Evolutionary conservation across 306 rosid genomes (phyloP).

Genomic region (Styphnolobium japonicum): DNA sequence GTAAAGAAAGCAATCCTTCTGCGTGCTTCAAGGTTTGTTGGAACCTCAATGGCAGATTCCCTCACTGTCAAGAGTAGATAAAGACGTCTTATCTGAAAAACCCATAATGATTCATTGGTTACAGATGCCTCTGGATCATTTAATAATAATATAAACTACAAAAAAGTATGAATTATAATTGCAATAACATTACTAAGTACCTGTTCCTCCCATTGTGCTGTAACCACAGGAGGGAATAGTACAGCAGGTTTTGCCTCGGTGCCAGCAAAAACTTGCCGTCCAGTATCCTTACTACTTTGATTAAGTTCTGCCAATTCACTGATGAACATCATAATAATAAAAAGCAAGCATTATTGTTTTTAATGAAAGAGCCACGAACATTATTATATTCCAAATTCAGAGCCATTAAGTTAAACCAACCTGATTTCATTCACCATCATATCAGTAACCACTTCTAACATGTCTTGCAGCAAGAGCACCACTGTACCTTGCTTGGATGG

Average conservation of each 20-base stretch:
- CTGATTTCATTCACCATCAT: conserved; percentile 91
- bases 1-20: conserved; percentile 90
- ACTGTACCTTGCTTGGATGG: conserved; percentile 62
- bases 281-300: conserved; percentile 75
- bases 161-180: not conserved
- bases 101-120: conserved; percentile 16
- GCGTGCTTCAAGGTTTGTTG: conserved; percentile 89
- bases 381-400: conserved; percentile 22
- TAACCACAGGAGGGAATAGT: conserved; percentile 71
- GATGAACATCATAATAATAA: conserved; percentile 24
- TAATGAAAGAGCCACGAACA: not conserved
- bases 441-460: conserved; percentile 96
- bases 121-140: conserved; percentile 4
- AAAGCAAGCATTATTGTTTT: conserved; percentile 14
- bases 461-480: conserved; percentile 85
- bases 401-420: conserved; percentile 41
- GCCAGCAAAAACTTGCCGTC: conserved; percentile 87
- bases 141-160: not conserved
- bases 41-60: conserved; percentile 87
- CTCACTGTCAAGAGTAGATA: conserved; percentile 78
- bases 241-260: conserved; percentile 75
- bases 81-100: conserved; percentile 82
- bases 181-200: conserved; percentile 28
- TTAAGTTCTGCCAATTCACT: conserved; percentile 86
- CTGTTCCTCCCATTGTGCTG: conserved; percentile 96